These are phyloP conservation scores for Sicyos baderoa DNA, from an alignment of 306 rosid genomes.

Conservation along the genomic window DNA sequence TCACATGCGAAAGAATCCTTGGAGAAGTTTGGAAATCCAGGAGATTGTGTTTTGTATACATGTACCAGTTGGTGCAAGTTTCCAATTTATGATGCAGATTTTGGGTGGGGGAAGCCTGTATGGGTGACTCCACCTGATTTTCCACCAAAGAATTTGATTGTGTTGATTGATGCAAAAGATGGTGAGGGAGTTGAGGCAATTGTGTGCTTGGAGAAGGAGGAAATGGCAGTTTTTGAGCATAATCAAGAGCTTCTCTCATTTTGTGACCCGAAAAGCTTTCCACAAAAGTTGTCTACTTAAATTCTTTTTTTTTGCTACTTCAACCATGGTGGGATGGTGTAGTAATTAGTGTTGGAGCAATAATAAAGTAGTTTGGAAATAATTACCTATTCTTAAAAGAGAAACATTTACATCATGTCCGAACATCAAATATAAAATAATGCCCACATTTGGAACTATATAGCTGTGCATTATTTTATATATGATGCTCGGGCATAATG, in stretches of 20 bases:
- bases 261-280: background rate
- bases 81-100: slow-evolving; percentile 24
- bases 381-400: too few relatives aligned
- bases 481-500: too few relatives aligned
- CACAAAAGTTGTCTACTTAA: too few relatives aligned
- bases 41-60: background rate
- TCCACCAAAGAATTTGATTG: background rate
- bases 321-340: too few relatives aligned
- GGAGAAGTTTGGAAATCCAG: background rate
- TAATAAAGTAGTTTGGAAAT: too few relatives aligned
- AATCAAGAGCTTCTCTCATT: slow-evolving; percentile 15
- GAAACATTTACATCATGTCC: too few relatives aligned
- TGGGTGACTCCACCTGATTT: slow-evolving; percentile 14
- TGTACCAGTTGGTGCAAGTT: slow-evolving; percentile 26
- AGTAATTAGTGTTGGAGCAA: too few relatives aligned
- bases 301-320: too few relatives aligned
- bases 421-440: too few relatives aligned
- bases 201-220: slow-evolving; percentile 18
- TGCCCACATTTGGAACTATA: too few relatives aligned
- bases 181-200: slow-evolving; percentile 24
- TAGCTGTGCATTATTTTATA: too few relatives aligned
- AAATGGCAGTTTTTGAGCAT: slow-evolving; percentile 9
- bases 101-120: slow-evolving; percentile 28
- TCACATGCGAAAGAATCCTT: background rate
- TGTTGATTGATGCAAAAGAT: slow-evolving; percentile 18